Base-by-base conservation (phyloP, 495 filamentous ascomycete species). In the Penicillium canariense region DNA sequence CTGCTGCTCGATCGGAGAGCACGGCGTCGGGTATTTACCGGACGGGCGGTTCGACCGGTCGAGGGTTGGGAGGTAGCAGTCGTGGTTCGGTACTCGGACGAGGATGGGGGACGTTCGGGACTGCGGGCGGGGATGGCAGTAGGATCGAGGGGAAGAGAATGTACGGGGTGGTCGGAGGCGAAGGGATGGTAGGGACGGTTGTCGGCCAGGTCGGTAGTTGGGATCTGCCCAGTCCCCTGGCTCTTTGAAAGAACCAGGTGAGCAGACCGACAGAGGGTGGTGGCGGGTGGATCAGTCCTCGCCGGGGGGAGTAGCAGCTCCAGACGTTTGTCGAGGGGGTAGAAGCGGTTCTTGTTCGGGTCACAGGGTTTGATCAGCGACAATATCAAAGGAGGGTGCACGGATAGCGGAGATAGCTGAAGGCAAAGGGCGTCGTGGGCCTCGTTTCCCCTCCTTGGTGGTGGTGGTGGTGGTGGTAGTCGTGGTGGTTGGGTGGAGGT, bases 161-260 rank as follows among this genome's bases (percentile, higher is more conserved):
- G 61, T 54, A 70, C 53, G 71, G 83, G 82, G 76, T 75, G 66
- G 81, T 82, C 84, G 83, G 83, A 67, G 71, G 77, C 66, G 81
- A 76, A 79, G 76, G 81, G 69, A 59, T 70, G 70, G 50, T 70
- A 66, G 59, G 76, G 61, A 61, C 58, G 65, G 73, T 82, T 73
- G 78, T 81, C 71, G 73, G 83, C 84, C 84, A 87, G 84, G 77
- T 82, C 84, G 83, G 80, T 74, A 49, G 62, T 62, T 50, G 63
- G 67, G 77, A 72, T 70, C 65, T 73, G 72, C 79, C 72, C 74
- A 71, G 63, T 66, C 56, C 58, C 67, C 75, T 73, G 73, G 77
- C 71, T 79, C 75, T 71, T 60, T 66, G 50, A 26, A 63, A 75
- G 73, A 78, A 78, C 75, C 75, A 78, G 75, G 72, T 67, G 72